Percentiles rank a stretch among this genome's conserved stretches.
Evolutionary conservation across 1,139 yeast species (phyloP).

Genomic region (Saccharomyces hybrid): DNA sequence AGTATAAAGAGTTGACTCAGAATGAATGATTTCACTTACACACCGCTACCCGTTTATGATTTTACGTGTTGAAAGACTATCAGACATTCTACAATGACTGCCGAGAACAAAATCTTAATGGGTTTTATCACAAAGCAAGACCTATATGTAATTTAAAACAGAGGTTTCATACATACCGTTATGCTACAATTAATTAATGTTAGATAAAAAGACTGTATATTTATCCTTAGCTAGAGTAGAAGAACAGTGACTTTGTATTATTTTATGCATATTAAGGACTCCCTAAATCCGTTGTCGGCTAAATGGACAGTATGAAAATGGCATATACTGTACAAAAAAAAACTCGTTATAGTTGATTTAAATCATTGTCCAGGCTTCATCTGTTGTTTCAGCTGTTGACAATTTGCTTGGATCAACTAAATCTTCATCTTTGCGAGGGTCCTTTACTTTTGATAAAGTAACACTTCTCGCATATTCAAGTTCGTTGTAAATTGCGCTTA

Average conservation of each 20-base stretch:
- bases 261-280: not conserved
- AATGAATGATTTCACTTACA: not conserved
- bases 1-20: not conserved
- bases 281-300: not conserved
- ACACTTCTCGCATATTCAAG: slow-evolving; percentile 61
- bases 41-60: no score
- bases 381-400: not conserved
- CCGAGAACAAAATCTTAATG: not conserved
- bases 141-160: not conserved
- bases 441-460: not conserved
- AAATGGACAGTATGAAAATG: not conserved
- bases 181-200: not conserved
- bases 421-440: not conserved
- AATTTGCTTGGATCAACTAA: not conserved
- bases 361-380: not conserved
- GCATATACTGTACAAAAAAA: not conserved
- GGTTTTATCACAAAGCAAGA: not conserved
- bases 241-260: no score
- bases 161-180: not conserved
- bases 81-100: not conserved
- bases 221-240: no score
- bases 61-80: not conserved
- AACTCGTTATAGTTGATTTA: not conserved
- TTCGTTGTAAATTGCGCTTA: slow-evolving; percentile 67
- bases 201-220: not conserved